Conservation (phyloP, 78 protist species). For the Dictyostelium firmibasis region DNA sequence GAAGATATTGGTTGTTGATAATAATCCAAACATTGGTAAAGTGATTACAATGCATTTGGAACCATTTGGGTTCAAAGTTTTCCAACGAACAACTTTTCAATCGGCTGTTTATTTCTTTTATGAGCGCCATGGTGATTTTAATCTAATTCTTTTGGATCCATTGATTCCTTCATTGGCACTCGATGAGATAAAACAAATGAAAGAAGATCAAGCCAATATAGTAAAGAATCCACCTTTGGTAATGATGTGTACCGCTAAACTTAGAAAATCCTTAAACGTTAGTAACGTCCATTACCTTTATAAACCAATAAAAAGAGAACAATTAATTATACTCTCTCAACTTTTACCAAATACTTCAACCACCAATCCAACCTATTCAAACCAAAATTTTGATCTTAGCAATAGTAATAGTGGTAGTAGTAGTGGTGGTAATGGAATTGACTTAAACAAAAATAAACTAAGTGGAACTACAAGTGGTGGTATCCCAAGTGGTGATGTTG, state of each 20-base stretch:
- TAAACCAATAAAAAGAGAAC: constrained; percentile 72
- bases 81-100: background rate
- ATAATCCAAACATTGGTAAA: constrained; percentile 5
- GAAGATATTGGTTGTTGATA: constrained; percentile 35
- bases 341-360: constrained; percentile 8
- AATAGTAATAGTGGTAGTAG: background rate
- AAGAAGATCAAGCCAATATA: background rate
- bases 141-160: constrained; percentile 39
- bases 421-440: background rate
- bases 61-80: constrained; percentile 15
- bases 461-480: background rate
- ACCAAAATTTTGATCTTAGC: no score
- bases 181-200: constrained; percentile 25
- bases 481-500: background rate
- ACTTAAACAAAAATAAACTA: background rate
- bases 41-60: constrained; percentile 31
- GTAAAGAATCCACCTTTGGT: constrained; percentile 26
- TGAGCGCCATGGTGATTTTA: constrained; percentile 2
- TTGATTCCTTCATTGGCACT: constrained; percentile 34
- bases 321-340: constrained; percentile 16
- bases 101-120: background rate
- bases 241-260: constrained; percentile 40
- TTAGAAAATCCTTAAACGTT: constrained; percentile 13
- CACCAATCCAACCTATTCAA: background rate
- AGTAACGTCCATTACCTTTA: constrained; percentile 27